Conservation (phyloP, 306 rosid species). For the Quercus gilva region DNA sequence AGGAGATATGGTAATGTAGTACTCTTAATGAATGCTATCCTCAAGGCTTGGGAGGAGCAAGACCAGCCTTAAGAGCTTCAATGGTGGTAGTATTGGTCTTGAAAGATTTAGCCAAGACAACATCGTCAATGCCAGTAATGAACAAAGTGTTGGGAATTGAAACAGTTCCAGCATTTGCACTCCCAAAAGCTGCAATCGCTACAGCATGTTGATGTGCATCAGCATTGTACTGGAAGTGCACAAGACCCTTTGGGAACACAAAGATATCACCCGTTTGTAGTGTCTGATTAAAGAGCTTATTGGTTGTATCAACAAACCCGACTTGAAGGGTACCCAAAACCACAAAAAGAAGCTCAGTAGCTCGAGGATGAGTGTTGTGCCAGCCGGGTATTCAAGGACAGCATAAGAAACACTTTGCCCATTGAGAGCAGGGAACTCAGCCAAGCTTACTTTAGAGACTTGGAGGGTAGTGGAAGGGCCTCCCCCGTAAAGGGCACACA, state of each 20-base stretch:
- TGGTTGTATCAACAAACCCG: constrained; percentile 50
- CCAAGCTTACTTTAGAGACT: constrained; percentile 31
- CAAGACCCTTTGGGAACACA: constrained; percentile 51
- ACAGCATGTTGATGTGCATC: background rate
- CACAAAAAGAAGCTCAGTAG: constrained; percentile 45
- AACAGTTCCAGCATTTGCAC: constrained; percentile 42
- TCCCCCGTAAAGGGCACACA: constrained; percentile 11
- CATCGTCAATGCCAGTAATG: constrained; percentile 33
- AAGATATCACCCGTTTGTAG: constrained; percentile 45
- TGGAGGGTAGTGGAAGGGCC: constrained; percentile 23
- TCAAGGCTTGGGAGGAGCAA: constrained; percentile 31
- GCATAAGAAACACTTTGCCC: constrained; percentile 66
- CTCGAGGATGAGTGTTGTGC: constrained; percentile 42
- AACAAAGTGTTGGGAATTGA: constrained; percentile 45
- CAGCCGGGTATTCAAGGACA: constrained; percentile 35
- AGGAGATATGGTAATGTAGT: background rate
- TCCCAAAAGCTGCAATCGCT: constrained; percentile 52
- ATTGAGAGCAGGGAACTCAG: constrained; percentile 43
- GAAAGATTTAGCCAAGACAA: constrained; percentile 47
- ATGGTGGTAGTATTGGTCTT: constrained; percentile 42
- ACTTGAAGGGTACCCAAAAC: constrained; percentile 39
- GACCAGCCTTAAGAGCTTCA: constrained; percentile 38
- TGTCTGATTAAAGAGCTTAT: constrained; percentile 42
- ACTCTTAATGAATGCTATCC: no score
- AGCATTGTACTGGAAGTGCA: constrained; percentile 48